Percentiles rank a stretch among this genome's conserved stretches.
phyloP scores from a whole-genome alignment of 192 early-diverging fungal species.

The Geranomyces variabilis region DNA sequence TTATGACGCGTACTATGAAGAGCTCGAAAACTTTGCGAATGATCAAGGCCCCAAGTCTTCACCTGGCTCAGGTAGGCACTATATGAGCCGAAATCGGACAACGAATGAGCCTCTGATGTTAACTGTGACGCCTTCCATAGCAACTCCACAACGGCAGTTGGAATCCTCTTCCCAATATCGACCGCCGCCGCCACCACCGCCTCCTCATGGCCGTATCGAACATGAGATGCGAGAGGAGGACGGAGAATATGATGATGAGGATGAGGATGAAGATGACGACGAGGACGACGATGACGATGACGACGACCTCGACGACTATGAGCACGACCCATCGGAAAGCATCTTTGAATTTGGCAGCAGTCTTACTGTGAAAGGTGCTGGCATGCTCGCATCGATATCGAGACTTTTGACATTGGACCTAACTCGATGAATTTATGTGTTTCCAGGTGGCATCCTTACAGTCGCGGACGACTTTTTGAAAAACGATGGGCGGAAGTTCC shows the following conservation, averaged over 20 bases:
- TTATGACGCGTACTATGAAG: conserved; percentile 89
- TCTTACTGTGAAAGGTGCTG: conserved; percentile 76
- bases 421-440: not conserved
- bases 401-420: not conserved
- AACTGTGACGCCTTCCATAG: not conserved
- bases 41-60: conserved; percentile 55
- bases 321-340: conserved; percentile 40
- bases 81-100: conserved; percentile 7
- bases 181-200: conserved; percentile 25
- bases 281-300: conserved; percentile 62
- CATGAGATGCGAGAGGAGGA: conserved; percentile 44
- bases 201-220: conserved; percentile 19
- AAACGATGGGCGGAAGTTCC: conserved; percentile 92
- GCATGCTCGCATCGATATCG: not conserved
- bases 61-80: conserved; percentile 24
- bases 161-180: conserved; percentile 9
- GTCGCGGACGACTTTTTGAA: conserved; percentile 89
- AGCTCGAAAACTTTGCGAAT: conserved; percentile 84
- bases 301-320: conserved; percentile 63
- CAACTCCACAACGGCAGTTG: not conserved
- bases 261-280: conserved; percentile 55
- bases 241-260: conserved; percentile 57
- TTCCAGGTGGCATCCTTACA: conserved; percentile 54
- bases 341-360: conserved; percentile 74
- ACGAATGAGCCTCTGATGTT: not conserved